phyloP scores from a whole-genome alignment of 805 yeast genomes.

The Suhomyces xylopsoci region DNA sequence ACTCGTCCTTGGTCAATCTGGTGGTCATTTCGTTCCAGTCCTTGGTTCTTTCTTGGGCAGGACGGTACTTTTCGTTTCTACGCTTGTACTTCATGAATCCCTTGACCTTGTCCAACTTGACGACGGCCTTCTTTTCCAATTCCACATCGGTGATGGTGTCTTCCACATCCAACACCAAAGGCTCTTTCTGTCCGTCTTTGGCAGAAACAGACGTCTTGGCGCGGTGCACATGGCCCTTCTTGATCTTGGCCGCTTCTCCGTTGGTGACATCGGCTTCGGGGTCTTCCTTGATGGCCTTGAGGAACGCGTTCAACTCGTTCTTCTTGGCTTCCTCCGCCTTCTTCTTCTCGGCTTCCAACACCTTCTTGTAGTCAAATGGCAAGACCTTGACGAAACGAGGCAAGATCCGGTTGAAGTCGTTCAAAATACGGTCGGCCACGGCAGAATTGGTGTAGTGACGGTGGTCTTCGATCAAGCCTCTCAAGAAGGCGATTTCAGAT shows the following conservation, averaged over 20 bases:
- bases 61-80: conserved; percentile 82
- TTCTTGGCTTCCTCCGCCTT: conserved; percentile 61
- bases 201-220: conserved; percentile 22
- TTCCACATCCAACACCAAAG: conserved; percentile 84
- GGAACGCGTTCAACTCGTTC: conserved; percentile 61
- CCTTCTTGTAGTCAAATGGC: conserved; percentile 88
- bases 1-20: conserved; percentile 80
- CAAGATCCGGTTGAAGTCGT: conserved; percentile 83
- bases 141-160: conserved; percentile 75
- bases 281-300: conserved; percentile 73
- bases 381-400: conserved; percentile 90
- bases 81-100: conserved; percentile 95
- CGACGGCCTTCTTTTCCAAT: conserved; percentile 60
- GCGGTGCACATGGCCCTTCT: conserved; percentile 46
- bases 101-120: conserved; percentile 69
- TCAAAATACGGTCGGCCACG: conserved; percentile 77
- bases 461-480: conserved; percentile 92
- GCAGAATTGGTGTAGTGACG: conserved; percentile 92
- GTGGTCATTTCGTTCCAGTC: conserved; percentile 92
- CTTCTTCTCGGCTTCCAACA: conserved; percentile 72
- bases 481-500: conserved; percentile 86
- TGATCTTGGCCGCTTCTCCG: conserved; percentile 71
- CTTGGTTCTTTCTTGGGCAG: conserved; percentile 66
- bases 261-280: conserved; percentile 85
- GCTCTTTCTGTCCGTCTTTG: conserved; percentile 50